A percentile compares a stretch with the other conserved stretches of the same genome.
Evolutionary conservation across 2,329 filamentous ascomycete genomes (phyloP).

Genomic region (Neoascochyta sp.): DNA sequence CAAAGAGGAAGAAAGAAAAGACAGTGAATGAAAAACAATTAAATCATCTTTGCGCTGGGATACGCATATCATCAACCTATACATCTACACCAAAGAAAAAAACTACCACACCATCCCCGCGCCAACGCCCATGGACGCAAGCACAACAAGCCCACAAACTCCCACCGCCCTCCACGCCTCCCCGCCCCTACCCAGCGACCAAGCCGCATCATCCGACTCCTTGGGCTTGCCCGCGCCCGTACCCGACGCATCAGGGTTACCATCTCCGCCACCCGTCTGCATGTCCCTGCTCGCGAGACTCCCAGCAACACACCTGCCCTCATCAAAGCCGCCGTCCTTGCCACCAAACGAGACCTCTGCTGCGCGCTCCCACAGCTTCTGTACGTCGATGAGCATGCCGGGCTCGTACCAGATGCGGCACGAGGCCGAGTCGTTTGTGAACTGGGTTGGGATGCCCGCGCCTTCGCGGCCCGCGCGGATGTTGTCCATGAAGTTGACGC

Average conservation of each 20-base stretch:
- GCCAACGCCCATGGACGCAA: conserved; percentile 6
- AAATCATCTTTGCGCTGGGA: no score
- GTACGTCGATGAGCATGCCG: conserved; percentile 51
- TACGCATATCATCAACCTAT: background rate
- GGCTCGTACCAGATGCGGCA: conserved; percentile 60
- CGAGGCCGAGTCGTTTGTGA: conserved; percentile 58
- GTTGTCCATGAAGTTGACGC: conserved; percentile 41
- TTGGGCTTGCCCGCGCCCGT: conserved; percentile 5
- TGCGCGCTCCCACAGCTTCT: conserved; percentile 50
- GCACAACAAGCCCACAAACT: conserved; percentile 10
- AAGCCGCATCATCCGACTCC: conserved; percentile 15
- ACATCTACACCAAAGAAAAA: background rate
- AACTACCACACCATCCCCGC: conserved; percentile 5
- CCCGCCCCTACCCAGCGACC: conserved; percentile 6
- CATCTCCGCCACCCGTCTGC: conserved; percentile 25
- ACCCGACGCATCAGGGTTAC: conserved; percentile 14
- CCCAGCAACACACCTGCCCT: conserved; percentile 25
- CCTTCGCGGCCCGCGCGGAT: conserved; percentile 31
- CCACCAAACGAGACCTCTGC: conserved; percentile 30
- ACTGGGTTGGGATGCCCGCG: conserved; percentile 52
- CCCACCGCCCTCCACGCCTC: conserved; percentile 9
- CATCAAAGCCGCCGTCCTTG: conserved; percentile 25
- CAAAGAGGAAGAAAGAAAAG: no score
- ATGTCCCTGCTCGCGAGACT: conserved; percentile 24
- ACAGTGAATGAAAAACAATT: no score